A percentile compares a stretch with the other conserved stretches of the same genome.
These are phyloP conservation scores for Phlyctochytrium planicorne DNA, from an alignment of 192 early-diverging fungal genomes.

Conservation along the genomic window DNA sequence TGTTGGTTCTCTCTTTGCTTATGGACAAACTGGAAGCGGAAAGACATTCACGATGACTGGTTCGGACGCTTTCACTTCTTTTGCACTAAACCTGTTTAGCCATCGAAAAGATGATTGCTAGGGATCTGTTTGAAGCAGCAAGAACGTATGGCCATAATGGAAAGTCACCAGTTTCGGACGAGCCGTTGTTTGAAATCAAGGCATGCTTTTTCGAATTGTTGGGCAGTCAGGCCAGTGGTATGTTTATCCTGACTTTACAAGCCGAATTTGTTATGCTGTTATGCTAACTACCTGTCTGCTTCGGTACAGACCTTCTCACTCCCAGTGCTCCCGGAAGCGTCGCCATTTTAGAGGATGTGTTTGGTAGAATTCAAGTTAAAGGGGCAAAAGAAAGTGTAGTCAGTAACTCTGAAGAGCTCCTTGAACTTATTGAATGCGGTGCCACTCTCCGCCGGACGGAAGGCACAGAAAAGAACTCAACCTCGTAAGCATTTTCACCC, in stretches of 20 bases:
- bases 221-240: constrained; percentile 34
- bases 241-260: constrained; percentile 9
- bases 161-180: not conserved
- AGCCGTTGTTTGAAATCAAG: constrained; percentile 34
- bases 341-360: constrained; percentile 42
- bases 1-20: constrained; percentile 42
- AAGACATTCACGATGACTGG: constrained; percentile 54
- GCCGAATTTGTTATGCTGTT: not conserved
- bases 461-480: constrained; percentile 38
- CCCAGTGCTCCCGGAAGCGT: constrained; percentile 30
- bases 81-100: constrained; percentile 10
- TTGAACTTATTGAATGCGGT: constrained; percentile 20
- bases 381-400: constrained; percentile 21
- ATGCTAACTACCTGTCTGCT: not conserved
- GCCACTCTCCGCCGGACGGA: constrained; percentile 29
- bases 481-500: constrained; percentile 18
- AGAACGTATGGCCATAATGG: constrained; percentile 19
- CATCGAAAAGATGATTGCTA: constrained; percentile 39
- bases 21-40: constrained; percentile 56
- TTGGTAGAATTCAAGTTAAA: constrained; percentile 34
- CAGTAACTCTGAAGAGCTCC: constrained; percentile 15
- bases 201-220: constrained; percentile 46
- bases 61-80: constrained; percentile 8
- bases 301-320: not conserved
- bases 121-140: constrained; percentile 35